These are phyloP conservation scores for Knoxdaviesia capensis DNA, from an alignment of 2,329 filamentous ascomycete species.

Conservation along the genomic window DNA sequence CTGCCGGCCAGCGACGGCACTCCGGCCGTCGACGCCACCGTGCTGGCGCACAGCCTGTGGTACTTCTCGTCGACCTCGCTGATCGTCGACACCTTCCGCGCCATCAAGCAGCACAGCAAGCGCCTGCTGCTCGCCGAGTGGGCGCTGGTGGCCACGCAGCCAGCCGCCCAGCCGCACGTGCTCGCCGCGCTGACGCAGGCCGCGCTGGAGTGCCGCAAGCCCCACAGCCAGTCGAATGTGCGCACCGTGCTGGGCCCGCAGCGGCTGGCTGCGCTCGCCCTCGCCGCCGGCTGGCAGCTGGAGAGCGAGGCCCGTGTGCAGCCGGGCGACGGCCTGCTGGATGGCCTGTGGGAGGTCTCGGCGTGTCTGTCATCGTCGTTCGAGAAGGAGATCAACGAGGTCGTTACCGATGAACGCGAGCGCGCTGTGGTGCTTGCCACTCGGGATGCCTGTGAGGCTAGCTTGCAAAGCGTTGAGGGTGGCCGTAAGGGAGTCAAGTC, in stretches of 20 bases:
- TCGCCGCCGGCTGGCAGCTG: constrained; percentile 16
- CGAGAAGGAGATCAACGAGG: constrained; percentile 12
- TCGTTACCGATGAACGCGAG: constrained; percentile 6
- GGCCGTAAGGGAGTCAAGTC: too few species aligned
- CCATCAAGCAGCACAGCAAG: constrained; percentile 7
- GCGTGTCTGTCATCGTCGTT: constrained; percentile 13
- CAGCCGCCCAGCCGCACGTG: constrained; percentile 24
- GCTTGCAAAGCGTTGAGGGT: constrained; percentile 3
- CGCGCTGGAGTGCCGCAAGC: constrained; percentile 19
- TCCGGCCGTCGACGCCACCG: constrained; percentile 19
- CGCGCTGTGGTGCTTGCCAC: constrained; percentile 5
- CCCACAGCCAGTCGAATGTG: constrained; percentile 21
- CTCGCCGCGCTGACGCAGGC: constrained; percentile 25
- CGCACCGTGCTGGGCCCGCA: constrained; percentile 21
- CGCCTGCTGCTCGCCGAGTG: constrained; percentile 10
- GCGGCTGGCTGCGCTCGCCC: constrained; percentile 16
- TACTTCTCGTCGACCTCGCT: constrained; percentile 24
- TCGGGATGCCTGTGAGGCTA: constrained; percentile 6
- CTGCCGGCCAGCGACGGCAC: constrained; percentile 5
- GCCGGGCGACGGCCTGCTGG: constrained; percentile 16
- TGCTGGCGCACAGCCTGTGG: constrained; percentile 31
- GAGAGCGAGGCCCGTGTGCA: constrained; percentile 16
- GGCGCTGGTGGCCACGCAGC: constrained; percentile 14
- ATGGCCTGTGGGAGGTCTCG: constrained; percentile 25
- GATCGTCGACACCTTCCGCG: constrained; percentile 7